These are phyloP conservation scores for Aspergillus calidoustus DNA, from an alignment of 2,329 filamentous ascomycete species.

Conservation along the genomic window DNA sequence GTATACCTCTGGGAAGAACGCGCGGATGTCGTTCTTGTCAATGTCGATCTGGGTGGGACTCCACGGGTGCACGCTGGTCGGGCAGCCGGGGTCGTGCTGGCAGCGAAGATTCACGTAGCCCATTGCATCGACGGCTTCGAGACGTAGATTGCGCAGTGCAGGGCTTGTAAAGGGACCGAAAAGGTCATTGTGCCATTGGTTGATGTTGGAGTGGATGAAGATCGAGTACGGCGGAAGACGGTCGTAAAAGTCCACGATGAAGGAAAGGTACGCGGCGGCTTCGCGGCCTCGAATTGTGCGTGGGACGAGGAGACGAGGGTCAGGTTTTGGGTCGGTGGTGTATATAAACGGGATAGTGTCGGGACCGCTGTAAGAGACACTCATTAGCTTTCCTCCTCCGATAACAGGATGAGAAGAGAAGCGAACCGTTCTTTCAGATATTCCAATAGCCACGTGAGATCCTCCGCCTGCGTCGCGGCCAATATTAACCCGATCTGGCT, in stretches of 20 bases:
- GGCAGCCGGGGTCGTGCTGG: constrained; percentile 42
- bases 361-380: constrained; percentile 6
- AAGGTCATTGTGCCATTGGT: constrained; percentile 63
- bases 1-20: constrained; percentile 32
- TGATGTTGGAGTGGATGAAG: constrained; percentile 65
- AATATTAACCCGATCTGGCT: constrained; percentile 25
- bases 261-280: constrained; percentile 65
- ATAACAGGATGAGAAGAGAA: not conserved
- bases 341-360: constrained; percentile 34
- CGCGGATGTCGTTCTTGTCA: constrained; percentile 30
- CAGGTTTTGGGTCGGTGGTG: constrained; percentile 32
- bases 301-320: constrained; percentile 29
- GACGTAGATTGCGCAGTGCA: constrained; percentile 37
- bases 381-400: not conserved
- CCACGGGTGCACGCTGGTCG: constrained; percentile 41
- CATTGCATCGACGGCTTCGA: constrained; percentile 40
- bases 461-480: constrained; percentile 25
- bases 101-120: constrained; percentile 50
- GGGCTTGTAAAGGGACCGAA: constrained; percentile 34
- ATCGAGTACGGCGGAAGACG: constrained; percentile 61
- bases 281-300: constrained; percentile 59
- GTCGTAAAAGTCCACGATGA: constrained; percentile 66
- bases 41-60: constrained; percentile 28
- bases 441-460: constrained; percentile 27
- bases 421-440: constrained; percentile 28